A percentile compares a stretch with the other conserved stretches of the same genome.
These are phyloP conservation scores for Anthracocystis panici-leucophaei DNA, from an alignment of 1,284 basidiomycete species.

Conservation along the genomic window DNA sequence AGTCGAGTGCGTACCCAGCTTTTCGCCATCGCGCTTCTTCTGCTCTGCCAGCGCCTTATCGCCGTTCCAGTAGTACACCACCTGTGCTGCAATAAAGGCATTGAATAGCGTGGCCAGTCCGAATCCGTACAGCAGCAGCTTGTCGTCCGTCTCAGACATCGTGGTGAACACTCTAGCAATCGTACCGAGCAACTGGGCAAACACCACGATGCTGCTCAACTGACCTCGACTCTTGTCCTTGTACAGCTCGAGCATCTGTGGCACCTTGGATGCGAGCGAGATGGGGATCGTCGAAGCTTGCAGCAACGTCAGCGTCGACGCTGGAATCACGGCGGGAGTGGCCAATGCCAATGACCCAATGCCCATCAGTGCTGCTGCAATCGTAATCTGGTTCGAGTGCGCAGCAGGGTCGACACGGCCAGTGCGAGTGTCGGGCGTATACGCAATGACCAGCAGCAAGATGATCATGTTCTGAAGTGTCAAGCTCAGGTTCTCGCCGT, in stretches of 20 bases:
- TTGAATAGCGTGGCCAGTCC: conserved; percentile 68
- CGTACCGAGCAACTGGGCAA: conserved; percentile 67
- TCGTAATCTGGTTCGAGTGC: conserved; percentile 41
- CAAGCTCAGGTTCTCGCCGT: conserved; percentile 74
- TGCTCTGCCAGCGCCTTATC: conserved; percentile 42
- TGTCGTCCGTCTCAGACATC: conserved; percentile 67
- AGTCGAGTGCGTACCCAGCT: conserved; percentile 18
- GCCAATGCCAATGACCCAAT: conserved; percentile 76
- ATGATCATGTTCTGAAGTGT: conserved; percentile 69
- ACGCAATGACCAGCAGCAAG: conserved; percentile 62
- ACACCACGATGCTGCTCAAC: conserved; percentile 67
- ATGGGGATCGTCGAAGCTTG: conserved; percentile 67
- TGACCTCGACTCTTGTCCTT: conserved; percentile 63
- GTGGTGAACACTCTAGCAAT: conserved; percentile 68
- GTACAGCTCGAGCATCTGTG: conserved; percentile 67
- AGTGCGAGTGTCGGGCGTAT: conserved; percentile 45
- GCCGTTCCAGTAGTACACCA: conserved; percentile 65
- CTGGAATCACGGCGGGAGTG: conserved; percentile 53
- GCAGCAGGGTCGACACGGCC: conserved; percentile 48
- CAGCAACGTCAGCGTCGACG: conserved; percentile 50
- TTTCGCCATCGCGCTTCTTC: conserved; percentile 41
- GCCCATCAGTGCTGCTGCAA: conserved; percentile 85
- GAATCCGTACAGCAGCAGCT: conserved; percentile 66
- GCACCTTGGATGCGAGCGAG: conserved; percentile 66
- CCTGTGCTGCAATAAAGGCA: conserved; percentile 64